phyloP scores from a whole-genome alignment of 2,329 filamentous ascomycete genomes.

The Botrytis aclada region DNA sequence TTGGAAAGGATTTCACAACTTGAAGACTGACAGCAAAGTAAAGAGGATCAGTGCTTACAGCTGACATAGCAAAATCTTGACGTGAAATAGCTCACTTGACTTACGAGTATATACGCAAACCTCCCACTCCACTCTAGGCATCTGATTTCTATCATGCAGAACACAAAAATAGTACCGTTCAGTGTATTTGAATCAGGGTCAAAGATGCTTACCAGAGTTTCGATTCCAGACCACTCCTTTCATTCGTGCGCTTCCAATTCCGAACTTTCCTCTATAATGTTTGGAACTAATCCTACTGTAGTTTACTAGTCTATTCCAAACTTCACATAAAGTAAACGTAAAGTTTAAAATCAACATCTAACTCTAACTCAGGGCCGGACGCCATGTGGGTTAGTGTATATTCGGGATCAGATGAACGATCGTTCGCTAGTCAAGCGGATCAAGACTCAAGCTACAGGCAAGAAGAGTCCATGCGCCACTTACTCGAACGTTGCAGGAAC shows the following conservation, averaged over 20 bases:
- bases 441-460: neutral
- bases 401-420: neutral
- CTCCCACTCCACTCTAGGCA: neutral
- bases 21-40: neutral
- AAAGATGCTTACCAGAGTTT: neutral
- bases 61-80: neutral
- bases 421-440: neutral
- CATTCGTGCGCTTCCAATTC: neutral
- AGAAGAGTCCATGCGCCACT: neutral
- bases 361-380: neutral
- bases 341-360: neutral
- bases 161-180: neutral
- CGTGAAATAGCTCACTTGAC: neutral
- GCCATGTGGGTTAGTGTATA: neutral
- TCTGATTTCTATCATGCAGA: neutral
- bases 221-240: neutral
- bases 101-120: neutral
- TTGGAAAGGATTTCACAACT: neutral
- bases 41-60: too few relatives aligned
- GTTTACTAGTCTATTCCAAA: neutral
- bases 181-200: neutral
- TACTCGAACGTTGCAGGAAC: neutral
- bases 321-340: neutral
- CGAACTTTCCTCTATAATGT: neutral
- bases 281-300: too few relatives aligned